Conservation (phyloP, 331 rosid species). For the Erythrophleum ivorense region DNA sequence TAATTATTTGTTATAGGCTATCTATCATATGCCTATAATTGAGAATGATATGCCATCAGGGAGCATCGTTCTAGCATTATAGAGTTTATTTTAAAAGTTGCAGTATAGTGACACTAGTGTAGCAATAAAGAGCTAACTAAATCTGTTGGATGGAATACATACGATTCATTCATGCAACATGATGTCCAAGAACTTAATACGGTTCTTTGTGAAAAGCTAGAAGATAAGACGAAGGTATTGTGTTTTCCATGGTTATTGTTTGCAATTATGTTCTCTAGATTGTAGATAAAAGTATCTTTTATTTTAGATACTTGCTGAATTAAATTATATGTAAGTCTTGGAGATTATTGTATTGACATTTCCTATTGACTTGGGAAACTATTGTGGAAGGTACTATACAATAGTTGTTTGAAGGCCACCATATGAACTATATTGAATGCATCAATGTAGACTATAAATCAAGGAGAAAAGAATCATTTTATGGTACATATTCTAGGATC, state of each 20-base stretch:
- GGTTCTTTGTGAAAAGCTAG: too few species aligned
- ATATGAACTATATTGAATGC: slow-evolving; percentile 61
- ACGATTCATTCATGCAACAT: too few species aligned
- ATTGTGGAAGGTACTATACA: slow-evolving; percentile 62
- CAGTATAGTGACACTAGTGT: too few species aligned
- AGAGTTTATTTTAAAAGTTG: too few species aligned
- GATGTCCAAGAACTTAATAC: too few species aligned
- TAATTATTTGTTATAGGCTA: slow-evolving; percentile 59
- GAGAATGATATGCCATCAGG: slow-evolving; percentile 93
- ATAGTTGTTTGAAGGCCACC: slow-evolving; percentile 59
- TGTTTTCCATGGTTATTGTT: too few species aligned
- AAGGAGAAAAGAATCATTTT: slow-evolving; percentile 47
- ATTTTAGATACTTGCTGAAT: slow-evolving; percentile 45
- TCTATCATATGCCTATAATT: slow-evolving; percentile 94
- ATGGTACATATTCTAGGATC: slow-evolving; percentile 24
- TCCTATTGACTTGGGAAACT: slow-evolving; percentile 50
- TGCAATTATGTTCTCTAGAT: too few species aligned
- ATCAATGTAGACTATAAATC: too few species aligned
- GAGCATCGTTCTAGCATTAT: slow-evolving; percentile 86
- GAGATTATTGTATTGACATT: slow-evolving; percentile 25
- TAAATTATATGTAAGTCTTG: neutral
- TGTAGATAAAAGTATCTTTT: slow-evolving; percentile 18
- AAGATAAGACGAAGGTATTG: too few species aligned
- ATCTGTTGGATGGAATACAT: too few species aligned
- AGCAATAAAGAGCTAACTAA: too few species aligned